Base-by-base conservation (phyloP, 2,329 filamentous ascomycete genomes). In the Aaosphaeria arxii region DNA sequence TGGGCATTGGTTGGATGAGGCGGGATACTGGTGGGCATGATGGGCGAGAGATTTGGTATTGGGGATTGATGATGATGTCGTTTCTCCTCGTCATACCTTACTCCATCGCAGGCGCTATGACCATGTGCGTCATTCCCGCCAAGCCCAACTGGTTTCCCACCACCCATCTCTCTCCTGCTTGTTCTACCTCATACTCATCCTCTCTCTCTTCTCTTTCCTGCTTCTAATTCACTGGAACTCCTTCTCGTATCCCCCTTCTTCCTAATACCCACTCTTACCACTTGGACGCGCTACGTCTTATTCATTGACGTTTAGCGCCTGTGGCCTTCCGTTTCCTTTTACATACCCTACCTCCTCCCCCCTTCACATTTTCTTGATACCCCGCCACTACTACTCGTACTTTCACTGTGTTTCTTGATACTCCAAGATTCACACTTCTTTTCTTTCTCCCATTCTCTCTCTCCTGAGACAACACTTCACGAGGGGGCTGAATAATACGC, bases 341-440 rank as follows among this genome's bases (percentile, higher is more conserved):
- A 46, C 48, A 52, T 57, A 47, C 45, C 43, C 43, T 40, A 45
- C 44, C 42, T 40, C 44, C 47, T 38, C 36, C 58, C 46, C 54
- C 57, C 52, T 7, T 29, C n/a, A 7, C 24, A 49, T 46, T 54
- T 38, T 42, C 38, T 46, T 35, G 44, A 17, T 11, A 17, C 45
- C 40, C 44, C 38, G 40, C 54, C 49, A 43, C 41, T 11, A 24
- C 17, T 24, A 24, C 17, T 24, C 17, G 17, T 24, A 24, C 17
- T 24, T 24, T 24, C 17, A 24, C 17, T 24, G 17, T 24, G 17
- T 24, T 24, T 24, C 17, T 24, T 11, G 3, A 17, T 29, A 7
- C 9, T 17, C 41, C 7, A 30, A 43, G 24, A 30, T 29, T 7
- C 41, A 30, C 6, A 30, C 41, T 17, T 43, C 41, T 13, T 40